Conservation (phyloP, 495 filamentous ascomycete species). For the Trichoderma parareesei region DNA sequence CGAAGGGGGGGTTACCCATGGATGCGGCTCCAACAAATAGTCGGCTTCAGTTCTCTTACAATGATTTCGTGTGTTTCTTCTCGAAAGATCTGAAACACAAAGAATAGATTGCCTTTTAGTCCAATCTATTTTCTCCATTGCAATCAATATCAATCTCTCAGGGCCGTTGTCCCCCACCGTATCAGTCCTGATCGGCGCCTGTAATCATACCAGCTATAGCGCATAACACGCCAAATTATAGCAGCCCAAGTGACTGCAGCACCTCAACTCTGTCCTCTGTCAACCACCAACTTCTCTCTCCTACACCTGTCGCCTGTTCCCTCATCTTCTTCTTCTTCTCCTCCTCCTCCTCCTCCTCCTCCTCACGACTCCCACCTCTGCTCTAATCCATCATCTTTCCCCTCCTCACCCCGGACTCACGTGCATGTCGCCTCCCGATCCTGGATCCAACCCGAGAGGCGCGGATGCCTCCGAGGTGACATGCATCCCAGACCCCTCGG, state of each 20-base stretch:
- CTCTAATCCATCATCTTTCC: background rate
- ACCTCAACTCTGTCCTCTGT: background rate
- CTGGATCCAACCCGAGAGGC: background rate
- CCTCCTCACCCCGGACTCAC: background rate
- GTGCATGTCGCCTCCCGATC: constrained; percentile 8
- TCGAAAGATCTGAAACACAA: no score
- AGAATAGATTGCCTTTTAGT: no score
- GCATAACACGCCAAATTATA: background rate
- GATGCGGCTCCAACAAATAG: no score
- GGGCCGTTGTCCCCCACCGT: no score
- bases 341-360: background rate
- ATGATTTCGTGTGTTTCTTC: no score
- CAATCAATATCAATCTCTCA: no score
- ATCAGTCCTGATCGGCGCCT: no score
- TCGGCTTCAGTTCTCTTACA: no score
- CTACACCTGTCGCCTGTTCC: background rate
- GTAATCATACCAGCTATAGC: no score
- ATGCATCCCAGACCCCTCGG: constrained; percentile 7
- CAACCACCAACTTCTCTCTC: background rate
- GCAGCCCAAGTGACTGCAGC: background rate
- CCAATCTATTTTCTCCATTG: no score
- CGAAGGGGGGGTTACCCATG: no score
- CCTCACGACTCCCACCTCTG: background rate
- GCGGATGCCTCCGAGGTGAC: constrained; percentile 7
- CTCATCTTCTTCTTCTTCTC: background rate